Conservation (phyloP, 352 stramenopile genomes). For the Phytophthora ohioensis region DNA sequence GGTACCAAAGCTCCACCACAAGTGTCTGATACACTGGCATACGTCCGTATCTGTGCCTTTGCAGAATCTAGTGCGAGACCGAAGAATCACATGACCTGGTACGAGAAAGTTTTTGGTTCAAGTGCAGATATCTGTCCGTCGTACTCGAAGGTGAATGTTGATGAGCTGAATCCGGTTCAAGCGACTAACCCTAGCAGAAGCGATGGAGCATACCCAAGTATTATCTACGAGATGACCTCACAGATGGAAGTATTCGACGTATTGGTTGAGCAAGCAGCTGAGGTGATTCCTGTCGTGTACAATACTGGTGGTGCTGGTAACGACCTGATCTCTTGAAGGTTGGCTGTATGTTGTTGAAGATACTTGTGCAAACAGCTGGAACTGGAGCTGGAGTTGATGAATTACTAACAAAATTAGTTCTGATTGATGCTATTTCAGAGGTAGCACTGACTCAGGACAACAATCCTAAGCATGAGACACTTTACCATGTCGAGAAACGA, state of each 20-base stretch:
- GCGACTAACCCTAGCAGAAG: slow-evolving; percentile 8
- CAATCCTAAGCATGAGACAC: slow-evolving; percentile 40
- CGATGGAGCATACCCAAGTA: background rate
- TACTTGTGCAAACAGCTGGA: slow-evolving; percentile 29
- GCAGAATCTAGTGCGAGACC: too few relatives aligned
- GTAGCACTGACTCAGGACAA: slow-evolving; percentile 32
- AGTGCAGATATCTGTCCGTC: slow-evolving; percentile 1
- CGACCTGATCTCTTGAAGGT: slow-evolving; percentile 7
- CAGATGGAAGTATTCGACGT: slow-evolving; percentile 3
- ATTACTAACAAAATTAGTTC: slow-evolving; percentile 17
- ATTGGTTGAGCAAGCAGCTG: slow-evolving; percentile 31
- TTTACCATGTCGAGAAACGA: slow-evolving; percentile 48
- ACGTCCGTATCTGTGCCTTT: slow-evolving; percentile 17
- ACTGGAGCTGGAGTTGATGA: slow-evolving; percentile 15
- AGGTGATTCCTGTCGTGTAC: slow-evolving; percentile 29
- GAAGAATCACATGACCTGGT: slow-evolving; percentile 17
- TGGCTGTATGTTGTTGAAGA: slow-evolving; percentile 36
- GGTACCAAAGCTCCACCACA: background rate
- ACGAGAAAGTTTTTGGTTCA: slow-evolving; percentile 27
- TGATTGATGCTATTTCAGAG: slow-evolving; percentile 25
- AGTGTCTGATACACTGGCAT: slow-evolving; percentile 14
- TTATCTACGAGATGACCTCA: slow-evolving; percentile 26
- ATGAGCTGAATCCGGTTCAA: slow-evolving; percentile 30
- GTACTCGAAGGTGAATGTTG: slow-evolving; percentile 35
- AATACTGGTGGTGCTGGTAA: background rate